phyloP scores from a whole-genome alignment of 371 early-diverging fungal genomes.

The Catenaria anguillulae region DNA sequence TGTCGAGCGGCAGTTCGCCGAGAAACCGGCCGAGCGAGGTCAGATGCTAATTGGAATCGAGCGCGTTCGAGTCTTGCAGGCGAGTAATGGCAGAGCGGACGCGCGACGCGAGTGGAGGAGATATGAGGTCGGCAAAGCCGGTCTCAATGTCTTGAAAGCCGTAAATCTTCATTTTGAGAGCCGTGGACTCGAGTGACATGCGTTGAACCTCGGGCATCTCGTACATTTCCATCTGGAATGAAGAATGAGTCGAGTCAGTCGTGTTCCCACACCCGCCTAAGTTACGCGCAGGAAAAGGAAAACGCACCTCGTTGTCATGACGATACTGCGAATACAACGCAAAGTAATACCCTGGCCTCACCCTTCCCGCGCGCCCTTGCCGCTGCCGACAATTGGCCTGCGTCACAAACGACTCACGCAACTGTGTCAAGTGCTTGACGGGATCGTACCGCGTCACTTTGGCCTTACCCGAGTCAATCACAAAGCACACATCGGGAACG shows the following conservation, averaged over 20 bases:
- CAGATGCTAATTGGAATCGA: conserved; percentile 37
- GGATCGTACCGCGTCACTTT: conserved; percentile 62
- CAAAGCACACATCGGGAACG: conserved; percentile 84
- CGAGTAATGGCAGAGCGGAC: conserved; percentile 45
- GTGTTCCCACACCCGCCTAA: too few relatives aligned
- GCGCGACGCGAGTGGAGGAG: conserved; percentile 55
- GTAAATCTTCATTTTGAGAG: conserved; percentile 58
- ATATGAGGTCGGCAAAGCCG: conserved; percentile 53
- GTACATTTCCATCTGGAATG: conserved; percentile 47
- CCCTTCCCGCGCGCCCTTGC: conserved; percentile 84
- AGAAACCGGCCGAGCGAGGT: conserved; percentile 82
- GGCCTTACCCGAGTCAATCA: conserved; percentile 86
- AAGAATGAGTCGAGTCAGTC: too few relatives aligned
- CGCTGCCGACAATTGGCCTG: conserved; percentile 79
- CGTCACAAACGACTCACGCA: conserved; percentile 54
- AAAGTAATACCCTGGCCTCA: conserved; percentile 63
- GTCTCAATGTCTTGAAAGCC: conserved; percentile 35
- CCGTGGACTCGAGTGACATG: conserved; percentile 63
- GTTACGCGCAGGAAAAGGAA: too few relatives aligned
- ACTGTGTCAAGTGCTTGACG: conserved; percentile 41
- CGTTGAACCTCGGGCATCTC: conserved; percentile 65
- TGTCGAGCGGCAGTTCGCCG: conserved; percentile 76
- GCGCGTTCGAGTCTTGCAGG: conserved; percentile 40
- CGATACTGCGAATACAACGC: conserved; percentile 43
- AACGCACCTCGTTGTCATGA: conserved; percentile 31